phyloP scores from a whole-genome alignment of 1,284 basidiomycete genomes.

The Phellinidium pouzarii region DNA sequence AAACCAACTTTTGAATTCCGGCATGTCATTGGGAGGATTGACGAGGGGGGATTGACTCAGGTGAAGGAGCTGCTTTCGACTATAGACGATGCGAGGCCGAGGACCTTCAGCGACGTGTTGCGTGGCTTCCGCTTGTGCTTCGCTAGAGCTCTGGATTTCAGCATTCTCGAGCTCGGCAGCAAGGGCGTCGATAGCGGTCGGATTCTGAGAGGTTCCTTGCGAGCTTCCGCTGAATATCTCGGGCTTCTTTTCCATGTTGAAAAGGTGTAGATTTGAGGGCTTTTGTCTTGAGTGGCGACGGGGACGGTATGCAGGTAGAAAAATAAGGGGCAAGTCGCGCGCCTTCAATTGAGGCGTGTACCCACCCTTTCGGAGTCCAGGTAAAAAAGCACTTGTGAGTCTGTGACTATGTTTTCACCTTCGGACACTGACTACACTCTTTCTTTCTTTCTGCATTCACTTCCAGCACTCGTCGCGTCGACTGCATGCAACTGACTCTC shows the following conservation, averaged over 20 bases:
- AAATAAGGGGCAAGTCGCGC: background rate
- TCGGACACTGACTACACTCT: background rate
- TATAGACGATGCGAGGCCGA: constrained; percentile 55
- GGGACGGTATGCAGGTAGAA: background rate
- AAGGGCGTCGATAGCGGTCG: constrained; percentile 25
- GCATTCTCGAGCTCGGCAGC: constrained; percentile 32
- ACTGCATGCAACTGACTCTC: constrained; percentile 43
- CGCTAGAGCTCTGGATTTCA: constrained; percentile 30
- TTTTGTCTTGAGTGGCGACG: background rate
- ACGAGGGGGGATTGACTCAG: constrained; percentile 76
- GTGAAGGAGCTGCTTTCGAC: constrained; percentile 56
- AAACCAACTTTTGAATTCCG: constrained; percentile 79
- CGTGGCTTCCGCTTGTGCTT: constrained; percentile 25
- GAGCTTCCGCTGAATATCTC: constrained; percentile 12
- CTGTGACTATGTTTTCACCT: background rate
- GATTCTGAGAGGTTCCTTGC: constrained; percentile 15
- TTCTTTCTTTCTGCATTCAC: background rate
- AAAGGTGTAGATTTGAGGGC: constrained; percentile 7
- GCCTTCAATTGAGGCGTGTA: constrained; percentile 2
- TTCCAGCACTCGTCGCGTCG: background rate
- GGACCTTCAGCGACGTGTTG: constrained; percentile 23
- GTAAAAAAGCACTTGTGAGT: background rate
- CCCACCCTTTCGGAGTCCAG: background rate
- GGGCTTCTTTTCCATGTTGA: constrained; percentile 18
- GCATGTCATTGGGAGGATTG: constrained; percentile 65